phyloP scores from a whole-genome alignment of 768 basidiomycete species.

The Trametes maxima region DNA sequence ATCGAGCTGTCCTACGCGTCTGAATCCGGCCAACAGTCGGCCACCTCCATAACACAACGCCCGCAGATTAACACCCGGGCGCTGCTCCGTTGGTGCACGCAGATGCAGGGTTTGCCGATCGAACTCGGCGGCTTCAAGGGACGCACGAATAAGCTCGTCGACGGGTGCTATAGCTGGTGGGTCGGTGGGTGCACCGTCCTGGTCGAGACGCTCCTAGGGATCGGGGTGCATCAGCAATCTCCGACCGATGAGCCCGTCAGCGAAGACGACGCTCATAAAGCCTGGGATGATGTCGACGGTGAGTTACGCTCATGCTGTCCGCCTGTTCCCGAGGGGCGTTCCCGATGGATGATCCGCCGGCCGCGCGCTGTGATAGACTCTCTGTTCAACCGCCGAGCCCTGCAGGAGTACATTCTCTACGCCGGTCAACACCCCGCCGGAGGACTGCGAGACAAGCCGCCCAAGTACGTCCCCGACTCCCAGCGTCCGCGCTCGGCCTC shows the following conservation, averaged over 20 bases:
- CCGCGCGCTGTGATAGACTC: conserved; percentile 37
- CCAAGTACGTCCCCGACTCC: conserved; percentile 63
- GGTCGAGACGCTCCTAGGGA: conserved; percentile 55
- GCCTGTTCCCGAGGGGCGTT: background rate
- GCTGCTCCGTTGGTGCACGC: conserved; percentile 78
- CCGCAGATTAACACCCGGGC: conserved; percentile 57
- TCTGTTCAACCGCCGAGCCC: conserved; percentile 61
- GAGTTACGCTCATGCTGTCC: conserved; percentile 20
- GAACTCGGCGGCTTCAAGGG: conserved; percentile 95
- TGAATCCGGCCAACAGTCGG: background rate
- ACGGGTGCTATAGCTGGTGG: conserved; percentile 99
- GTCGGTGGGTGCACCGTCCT: conserved; percentile 86
- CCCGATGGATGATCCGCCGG: background rate
- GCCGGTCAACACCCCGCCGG: conserved; percentile 87
- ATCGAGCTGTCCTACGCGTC: conserved; percentile 30
- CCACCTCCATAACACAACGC: conserved; percentile 21
- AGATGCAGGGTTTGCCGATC: conserved; percentile 80
- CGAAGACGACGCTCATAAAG: conserved; percentile 37
- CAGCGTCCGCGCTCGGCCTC: background rate
- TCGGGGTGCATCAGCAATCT: conserved; percentile 23
- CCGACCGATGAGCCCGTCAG: conserved; percentile 32
- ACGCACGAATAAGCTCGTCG: conserved; percentile 96
- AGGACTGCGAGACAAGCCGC: conserved; percentile 93
- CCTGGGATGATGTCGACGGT: conserved; percentile 80
- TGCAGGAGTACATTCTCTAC: conserved; percentile 86